Evolutionary conservation across 163 green algal species (phyloP).

Genomic region (Chlorella variabilis): DNA sequence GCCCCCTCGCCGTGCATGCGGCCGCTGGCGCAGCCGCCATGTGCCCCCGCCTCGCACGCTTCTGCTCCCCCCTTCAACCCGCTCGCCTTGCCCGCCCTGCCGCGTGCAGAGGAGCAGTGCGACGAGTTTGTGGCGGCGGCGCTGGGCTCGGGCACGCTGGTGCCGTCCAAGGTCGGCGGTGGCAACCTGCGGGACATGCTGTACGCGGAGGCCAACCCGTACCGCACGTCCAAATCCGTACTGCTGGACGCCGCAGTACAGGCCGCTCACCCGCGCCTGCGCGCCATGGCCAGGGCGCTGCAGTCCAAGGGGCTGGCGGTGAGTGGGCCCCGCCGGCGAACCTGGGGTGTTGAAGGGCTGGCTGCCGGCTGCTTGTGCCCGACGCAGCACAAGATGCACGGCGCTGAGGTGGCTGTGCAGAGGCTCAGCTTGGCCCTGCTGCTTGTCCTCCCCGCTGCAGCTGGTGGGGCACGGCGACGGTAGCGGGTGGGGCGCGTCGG

Average conservation of each 20-base stretch:
- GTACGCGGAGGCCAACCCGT: not conserved
- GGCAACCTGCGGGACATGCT: conserved; percentile 24
- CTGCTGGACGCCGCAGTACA: conserved; percentile 12
- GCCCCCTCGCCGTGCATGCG: too few relatives aligned
- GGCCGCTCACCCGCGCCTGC: conserved; percentile 13
- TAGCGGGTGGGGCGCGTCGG: conserved; percentile 58
- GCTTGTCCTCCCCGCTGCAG: not conserved
- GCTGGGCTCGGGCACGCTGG: not conserved
- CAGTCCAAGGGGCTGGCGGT: conserved; percentile 13
- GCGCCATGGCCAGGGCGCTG: conserved; percentile 5
- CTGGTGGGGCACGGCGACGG: conserved; percentile 25
- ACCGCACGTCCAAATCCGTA: conserved; percentile 14
- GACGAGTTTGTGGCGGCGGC: conserved; percentile 29
- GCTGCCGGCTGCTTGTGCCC: too few relatives aligned
- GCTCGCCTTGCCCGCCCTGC: not conserved
- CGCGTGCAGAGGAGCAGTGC: conserved; percentile 31
- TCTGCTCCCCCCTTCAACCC: not conserved
- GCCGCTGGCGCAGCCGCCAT: too few relatives aligned
- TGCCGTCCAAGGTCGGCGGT: conserved; percentile 36
- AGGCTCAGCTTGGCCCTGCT: not conserved
- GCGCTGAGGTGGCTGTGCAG: not conserved
- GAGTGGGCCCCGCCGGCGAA: too few relatives aligned
- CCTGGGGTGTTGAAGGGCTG: too few relatives aligned
- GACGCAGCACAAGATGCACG: too few relatives aligned
- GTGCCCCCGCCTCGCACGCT: not conserved